Percentiles rank a stretch among this genome's conserved stretches.
Evolutionary conservation across 2,329 filamentous ascomycete species (phyloP).

Genomic region (Aspergillus udagawae): DNA sequence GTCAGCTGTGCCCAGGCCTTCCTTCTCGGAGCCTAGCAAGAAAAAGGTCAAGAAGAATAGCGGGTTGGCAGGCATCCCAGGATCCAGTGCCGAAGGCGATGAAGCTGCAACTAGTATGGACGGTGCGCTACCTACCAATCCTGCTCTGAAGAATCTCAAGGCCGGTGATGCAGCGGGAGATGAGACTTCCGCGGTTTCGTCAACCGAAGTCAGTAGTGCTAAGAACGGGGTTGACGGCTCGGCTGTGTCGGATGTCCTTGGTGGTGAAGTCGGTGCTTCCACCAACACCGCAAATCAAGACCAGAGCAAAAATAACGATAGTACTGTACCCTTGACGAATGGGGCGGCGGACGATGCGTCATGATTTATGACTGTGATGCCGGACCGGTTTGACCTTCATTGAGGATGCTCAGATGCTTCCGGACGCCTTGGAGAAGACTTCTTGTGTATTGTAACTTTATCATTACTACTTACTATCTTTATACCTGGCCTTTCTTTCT

Average conservation of each 20-base stretch:
- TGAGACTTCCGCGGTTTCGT: constrained; percentile 4
- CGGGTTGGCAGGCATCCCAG: constrained; percentile 25
- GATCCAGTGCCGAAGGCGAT: constrained; percentile 25
- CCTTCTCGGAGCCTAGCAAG: constrained; percentile 36
- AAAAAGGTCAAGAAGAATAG: constrained; percentile 42
- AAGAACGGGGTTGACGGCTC: constrained; percentile 13
- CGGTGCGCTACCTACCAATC: constrained; percentile 9
- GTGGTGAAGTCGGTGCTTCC: constrained; percentile 8
- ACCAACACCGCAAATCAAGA: constrained; percentile 12
- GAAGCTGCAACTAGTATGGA: constrained; percentile 17
- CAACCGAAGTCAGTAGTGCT: constrained; percentile 10
- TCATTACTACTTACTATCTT: constrained; percentile 2
- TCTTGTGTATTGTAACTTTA: constrained; percentile 17
- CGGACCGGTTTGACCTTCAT: not conserved
- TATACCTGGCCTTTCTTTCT: not conserved
- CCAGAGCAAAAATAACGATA: constrained; percentile 30
- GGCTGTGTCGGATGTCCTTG: constrained; percentile 10
- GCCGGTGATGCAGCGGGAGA: constrained; percentile 21
- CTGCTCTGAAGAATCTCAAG: constrained; percentile 44
- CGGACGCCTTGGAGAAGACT: constrained; percentile 1
- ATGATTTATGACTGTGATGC: constrained; percentile 13
- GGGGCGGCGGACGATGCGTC: constrained; percentile 55
- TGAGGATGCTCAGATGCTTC: not conserved
- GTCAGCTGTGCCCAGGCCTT: constrained; percentile 22
- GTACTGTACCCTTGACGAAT: constrained; percentile 46